Conservation (phyloP, 768 basidiomycete species). For the Mycena chlorophos region DNA sequence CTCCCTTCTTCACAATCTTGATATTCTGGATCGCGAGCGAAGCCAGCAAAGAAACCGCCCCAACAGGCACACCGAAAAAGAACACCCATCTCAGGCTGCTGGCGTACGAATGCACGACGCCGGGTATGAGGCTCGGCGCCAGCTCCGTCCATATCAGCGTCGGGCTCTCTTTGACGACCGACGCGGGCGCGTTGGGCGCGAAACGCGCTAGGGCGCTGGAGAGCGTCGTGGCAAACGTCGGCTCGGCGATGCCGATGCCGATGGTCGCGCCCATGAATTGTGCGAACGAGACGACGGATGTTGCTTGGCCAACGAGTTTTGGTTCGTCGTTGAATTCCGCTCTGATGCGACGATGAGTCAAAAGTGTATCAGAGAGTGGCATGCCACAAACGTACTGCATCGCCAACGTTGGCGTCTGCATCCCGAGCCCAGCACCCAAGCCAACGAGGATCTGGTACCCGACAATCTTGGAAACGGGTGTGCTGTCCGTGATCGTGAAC, state of each 20-base stretch:
- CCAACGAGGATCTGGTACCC: slow-evolving; percentile 18
- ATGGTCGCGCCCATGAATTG: slow-evolving; percentile 23
- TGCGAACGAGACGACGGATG: slow-evolving; percentile 14
- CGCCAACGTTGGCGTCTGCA: slow-evolving; percentile 13
- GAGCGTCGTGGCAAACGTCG: slow-evolving; percentile 15
- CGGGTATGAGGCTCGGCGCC: slow-evolving; percentile 13
- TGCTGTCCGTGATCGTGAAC: slow-evolving; percentile 7
- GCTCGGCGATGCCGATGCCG: slow-evolving; percentile 12
- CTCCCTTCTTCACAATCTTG: neutral
- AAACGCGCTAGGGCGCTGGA: slow-evolving; percentile 11
- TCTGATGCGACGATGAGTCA: neutral
- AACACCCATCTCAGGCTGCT: slow-evolving; percentile 10
- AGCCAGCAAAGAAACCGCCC: neutral
- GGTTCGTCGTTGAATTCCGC: slow-evolving; percentile 11
- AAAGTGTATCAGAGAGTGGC: neutral
- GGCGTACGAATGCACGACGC: slow-evolving; percentile 17
- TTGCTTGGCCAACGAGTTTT: slow-evolving; percentile 15
- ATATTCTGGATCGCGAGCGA: neutral
- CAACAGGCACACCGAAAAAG: slow-evolving; percentile 15
- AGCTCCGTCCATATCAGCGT: slow-evolving; percentile 16
- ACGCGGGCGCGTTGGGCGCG: slow-evolving; percentile 17
- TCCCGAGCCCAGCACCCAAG: slow-evolving; percentile 12
- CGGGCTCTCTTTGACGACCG: slow-evolving; percentile 12
- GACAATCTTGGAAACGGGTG: slow-evolving; percentile 5
- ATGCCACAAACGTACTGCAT: neutral